These are phyloP conservation scores for Globisporangium nunn DNA, from an alignment of 352 stramenopile species.

Conservation along the genomic window DNA sequence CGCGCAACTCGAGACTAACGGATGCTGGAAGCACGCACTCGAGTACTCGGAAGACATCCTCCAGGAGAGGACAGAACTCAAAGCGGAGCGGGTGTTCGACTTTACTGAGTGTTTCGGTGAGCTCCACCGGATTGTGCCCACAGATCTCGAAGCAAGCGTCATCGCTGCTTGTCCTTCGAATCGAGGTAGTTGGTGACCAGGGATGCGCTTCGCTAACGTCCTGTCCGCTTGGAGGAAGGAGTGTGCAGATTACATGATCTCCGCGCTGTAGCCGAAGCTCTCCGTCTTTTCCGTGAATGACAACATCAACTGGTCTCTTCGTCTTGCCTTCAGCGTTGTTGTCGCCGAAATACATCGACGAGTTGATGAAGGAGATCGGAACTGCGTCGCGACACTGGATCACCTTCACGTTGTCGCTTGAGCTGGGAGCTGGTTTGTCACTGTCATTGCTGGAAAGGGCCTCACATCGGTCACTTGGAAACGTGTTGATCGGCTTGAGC, in stretches of 20 bases:
- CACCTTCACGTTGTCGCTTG: conserved; percentile 3
- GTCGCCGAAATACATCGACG: not conserved
- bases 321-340: not conserved
- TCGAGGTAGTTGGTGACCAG: conserved; percentile 14
- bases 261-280: conserved; percentile 28
- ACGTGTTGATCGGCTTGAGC: conserved; percentile 19
- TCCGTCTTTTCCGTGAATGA: conserved; percentile 28
- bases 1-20: conserved; percentile 6
- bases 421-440: not conserved
- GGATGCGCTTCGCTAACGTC: conserved; percentile 5
- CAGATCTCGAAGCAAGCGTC: conserved; percentile 25
- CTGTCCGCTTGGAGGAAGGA: conserved; percentile 14
- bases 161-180: conserved; percentile 18
- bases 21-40: conserved; percentile 18
- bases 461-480: not conserved
- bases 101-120: conserved; percentile 19
- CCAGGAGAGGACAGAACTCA: conserved; percentile 17
- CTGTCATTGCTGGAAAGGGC: not conserved
- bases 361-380: conserved; percentile 15
- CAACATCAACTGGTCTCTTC: conserved; percentile 21
- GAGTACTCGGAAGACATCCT: conserved; percentile 28
- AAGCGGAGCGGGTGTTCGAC: conserved; percentile 39
- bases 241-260: conserved; percentile 21
- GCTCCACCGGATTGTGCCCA: conserved; percentile 10
- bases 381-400: conserved; percentile 38